These are phyloP conservation scores for Phlebopus sp. DNA, from an alignment of 1,284 basidiomycete species.

Conservation along the genomic window DNA sequence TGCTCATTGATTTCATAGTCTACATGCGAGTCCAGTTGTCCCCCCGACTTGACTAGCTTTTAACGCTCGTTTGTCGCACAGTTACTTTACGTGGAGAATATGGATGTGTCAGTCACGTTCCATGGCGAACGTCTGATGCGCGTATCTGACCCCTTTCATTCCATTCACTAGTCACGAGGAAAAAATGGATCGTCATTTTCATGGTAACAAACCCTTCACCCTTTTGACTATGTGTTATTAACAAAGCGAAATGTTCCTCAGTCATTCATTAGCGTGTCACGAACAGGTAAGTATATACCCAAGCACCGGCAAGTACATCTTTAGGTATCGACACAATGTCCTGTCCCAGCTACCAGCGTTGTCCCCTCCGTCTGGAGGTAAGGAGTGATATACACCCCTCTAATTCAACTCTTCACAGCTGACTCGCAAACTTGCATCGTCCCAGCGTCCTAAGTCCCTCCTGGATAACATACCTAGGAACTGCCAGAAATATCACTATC, in stretches of 20 bases:
- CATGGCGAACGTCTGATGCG: not conserved
- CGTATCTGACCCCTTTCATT: conserved; percentile 2
- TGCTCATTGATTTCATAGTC: conserved; percentile 29
- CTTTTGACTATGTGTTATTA: not conserved
- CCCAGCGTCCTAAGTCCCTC: conserved; percentile 12
- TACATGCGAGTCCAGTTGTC: conserved; percentile 19
- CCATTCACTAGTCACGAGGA: conserved; percentile 16
- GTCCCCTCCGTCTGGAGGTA: conserved; percentile 20
- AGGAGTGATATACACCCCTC: too few species aligned
- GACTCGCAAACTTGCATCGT: not conserved
- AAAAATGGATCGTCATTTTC: conserved; percentile 17
- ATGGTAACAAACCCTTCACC: conserved; percentile 17
- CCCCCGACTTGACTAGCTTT: not conserved
- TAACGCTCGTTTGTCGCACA: conserved; percentile 3
- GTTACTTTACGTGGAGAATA: conserved; percentile 32
- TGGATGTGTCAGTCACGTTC: conserved; percentile 26
- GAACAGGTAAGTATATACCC: conserved; percentile 19
- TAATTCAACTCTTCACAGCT: too few species aligned
- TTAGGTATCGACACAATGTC: not conserved
- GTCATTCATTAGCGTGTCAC: conserved; percentile 18
- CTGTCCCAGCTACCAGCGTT: conserved; percentile 20
- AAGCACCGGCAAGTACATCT: not conserved
- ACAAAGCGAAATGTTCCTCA: conserved; percentile 8
- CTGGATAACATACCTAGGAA: conserved; percentile 17
- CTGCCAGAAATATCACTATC: conserved; percentile 12